Evolutionary conservation across 192 early-diverging fungal species (phyloP).

Genomic region (Coemansia sp.): DNA sequence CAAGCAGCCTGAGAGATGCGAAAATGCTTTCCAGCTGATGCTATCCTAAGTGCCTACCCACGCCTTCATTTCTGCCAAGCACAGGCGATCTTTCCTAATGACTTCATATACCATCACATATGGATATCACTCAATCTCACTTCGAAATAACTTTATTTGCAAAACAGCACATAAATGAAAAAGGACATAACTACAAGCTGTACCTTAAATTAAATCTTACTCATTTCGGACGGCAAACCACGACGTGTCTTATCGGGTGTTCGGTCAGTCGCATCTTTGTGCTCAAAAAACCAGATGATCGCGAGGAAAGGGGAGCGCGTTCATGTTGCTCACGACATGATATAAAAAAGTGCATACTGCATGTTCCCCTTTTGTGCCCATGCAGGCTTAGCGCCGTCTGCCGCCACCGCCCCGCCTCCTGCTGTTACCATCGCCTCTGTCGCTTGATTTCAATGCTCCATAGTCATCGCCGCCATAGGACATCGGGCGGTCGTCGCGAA

Average conservation of each 20-base stretch:
- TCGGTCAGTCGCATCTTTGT: background rate
- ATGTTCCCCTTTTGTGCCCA: background rate
- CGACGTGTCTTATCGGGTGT: background rate
- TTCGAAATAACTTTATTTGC: background rate
- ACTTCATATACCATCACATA: background rate
- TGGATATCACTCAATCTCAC: background rate
- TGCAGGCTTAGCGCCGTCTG: slow-evolving; percentile 8
- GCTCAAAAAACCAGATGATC: background rate
- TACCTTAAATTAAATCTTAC: background rate
- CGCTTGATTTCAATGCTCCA: slow-evolving; percentile 2
- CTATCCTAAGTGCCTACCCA: background rate
- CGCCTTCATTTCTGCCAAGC: background rate
- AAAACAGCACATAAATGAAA: background rate
- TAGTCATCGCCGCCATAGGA: background rate
- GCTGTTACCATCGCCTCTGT: background rate
- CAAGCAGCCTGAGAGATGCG: background rate
- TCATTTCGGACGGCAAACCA: background rate
- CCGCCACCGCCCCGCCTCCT: slow-evolving; percentile 22
- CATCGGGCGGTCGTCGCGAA: slow-evolving; percentile 30
- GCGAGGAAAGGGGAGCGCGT: background rate
- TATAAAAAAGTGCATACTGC: background rate
- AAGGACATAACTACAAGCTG: background rate
- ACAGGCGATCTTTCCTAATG: background rate
- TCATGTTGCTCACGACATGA: background rate
- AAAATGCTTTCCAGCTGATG: background rate